Percentiles rank a stretch among this genome's conserved stretches.
Evolutionary conservation across 192 early-diverging fungal species (phyloP).

Genomic region (Backusella westeae): DNA sequence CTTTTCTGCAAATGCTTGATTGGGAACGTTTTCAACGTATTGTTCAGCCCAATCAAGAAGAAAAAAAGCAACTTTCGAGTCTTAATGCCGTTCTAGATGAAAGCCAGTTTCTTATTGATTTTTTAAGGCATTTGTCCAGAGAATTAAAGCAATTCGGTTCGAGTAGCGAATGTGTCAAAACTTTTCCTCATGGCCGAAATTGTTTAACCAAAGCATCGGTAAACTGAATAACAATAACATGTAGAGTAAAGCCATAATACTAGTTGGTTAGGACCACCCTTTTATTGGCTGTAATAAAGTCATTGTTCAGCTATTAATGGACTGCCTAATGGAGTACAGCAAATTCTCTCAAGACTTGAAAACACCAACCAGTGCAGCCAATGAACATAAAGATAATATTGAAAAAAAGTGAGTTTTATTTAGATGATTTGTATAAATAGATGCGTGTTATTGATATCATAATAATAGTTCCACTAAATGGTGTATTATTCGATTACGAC

Average conservation of each 20-base stretch:
- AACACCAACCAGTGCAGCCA: background rate
- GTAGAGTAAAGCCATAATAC: background rate
- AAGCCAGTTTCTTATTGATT: background rate
- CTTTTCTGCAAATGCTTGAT: slow-evolving; percentile 11
- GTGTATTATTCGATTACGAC: slow-evolving; percentile 7
- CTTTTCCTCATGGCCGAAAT: background rate
- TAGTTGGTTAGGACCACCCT: background rate
- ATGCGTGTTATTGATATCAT: background rate
- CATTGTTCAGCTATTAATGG: background rate
- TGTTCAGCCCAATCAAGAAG: background rate
- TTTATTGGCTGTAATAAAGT: background rate
- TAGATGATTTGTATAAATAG: too few relatives aligned
- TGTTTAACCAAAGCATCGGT: background rate
- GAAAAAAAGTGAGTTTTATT: background rate
- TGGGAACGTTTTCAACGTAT: slow-evolving; percentile 6
- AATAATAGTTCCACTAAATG: background rate
- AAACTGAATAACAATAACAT: background rate
- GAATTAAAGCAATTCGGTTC: slow-evolving; percentile 2
- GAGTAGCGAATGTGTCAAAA: background rate
- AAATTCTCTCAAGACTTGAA: background rate
- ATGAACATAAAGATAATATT: background rate
- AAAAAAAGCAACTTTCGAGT: background rate
- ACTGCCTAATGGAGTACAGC: background rate
- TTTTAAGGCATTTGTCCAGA: background rate
- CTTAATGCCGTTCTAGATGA: background rate